Percentiles rank a stretch among this genome's conserved stretches.
These are phyloP conservation scores for Jatropha curcas DNA, from an alignment of 345 rosid genomes.

Conservation along the genomic window DNA sequence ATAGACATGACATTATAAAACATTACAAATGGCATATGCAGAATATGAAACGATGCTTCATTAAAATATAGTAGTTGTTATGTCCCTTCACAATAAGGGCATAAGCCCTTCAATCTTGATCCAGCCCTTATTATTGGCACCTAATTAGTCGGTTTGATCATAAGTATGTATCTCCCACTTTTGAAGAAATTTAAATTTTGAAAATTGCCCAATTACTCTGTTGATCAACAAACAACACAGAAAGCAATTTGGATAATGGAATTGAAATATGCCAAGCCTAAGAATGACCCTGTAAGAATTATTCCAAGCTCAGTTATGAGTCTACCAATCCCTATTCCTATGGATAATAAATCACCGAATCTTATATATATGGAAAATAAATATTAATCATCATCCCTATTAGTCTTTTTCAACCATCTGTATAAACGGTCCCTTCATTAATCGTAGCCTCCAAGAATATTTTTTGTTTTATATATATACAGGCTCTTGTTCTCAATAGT, in stretches of 20 bases:
- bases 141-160: not conserved
- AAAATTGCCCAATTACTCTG: not conserved
- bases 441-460: too few relatives aligned
- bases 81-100: not conserved
- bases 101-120: not conserved
- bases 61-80: too few relatives aligned
- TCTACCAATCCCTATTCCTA: not conserved
- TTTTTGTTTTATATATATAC: too few relatives aligned
- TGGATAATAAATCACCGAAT: not conserved
- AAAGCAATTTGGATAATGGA: too few relatives aligned
- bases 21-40: too few relatives aligned
- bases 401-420: conserved; percentile 2
- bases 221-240: too few relatives aligned
- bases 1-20: too few relatives aligned
- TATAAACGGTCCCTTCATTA: not conserved
- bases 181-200: not conserved
- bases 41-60: too few relatives aligned
- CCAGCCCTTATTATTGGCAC: not conserved
- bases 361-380: too few relatives aligned
- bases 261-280: too few relatives aligned
- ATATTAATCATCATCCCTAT: not conserved
- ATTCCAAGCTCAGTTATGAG: not conserved
- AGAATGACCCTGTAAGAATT: not conserved
- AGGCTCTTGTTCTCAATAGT: too few relatives aligned
- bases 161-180: not conserved